phyloP scores from a whole-genome alignment of 805 yeast species.

The Isabelozyma gotoi region DNA sequence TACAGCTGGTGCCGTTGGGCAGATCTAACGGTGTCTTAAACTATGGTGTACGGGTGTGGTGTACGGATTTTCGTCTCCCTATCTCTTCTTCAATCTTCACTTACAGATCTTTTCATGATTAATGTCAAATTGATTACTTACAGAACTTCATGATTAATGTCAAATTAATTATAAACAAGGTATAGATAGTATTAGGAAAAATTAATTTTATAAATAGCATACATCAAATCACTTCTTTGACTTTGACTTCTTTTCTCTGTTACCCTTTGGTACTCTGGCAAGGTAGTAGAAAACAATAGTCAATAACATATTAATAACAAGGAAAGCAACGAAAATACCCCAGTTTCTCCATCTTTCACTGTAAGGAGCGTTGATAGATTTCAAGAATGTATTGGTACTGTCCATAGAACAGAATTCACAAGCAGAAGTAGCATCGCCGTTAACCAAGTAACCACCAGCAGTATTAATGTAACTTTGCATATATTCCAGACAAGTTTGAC shows the following conservation, averaged over 20 bases:
- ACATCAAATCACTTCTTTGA: conserved; percentile 38
- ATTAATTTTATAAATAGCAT: no score
- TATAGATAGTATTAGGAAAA: no score
- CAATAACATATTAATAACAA: conserved; percentile 30
- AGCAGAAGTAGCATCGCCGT: conserved; percentile 42
- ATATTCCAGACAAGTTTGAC: conserved; percentile 21
- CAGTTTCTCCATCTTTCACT: conserved; percentile 66
- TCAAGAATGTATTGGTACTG: conserved; percentile 60
- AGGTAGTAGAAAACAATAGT: conserved; percentile 52
- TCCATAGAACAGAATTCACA: conserved; percentile 64
- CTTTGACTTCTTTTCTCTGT: conserved; percentile 34
- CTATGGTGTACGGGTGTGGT: no score
- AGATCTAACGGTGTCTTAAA: no score
- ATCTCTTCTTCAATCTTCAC: no score
- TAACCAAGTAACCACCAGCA: conserved; percentile 39
- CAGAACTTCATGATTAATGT: no score
- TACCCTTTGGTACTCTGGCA: conserved; percentile 73
- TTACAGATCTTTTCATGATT: no score
- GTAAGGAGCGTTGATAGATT: conserved; percentile 40
- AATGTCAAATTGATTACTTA: no score
- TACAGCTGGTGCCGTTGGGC: no score
- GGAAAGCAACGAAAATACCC: conserved; percentile 49
- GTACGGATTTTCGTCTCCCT: no score
- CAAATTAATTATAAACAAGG: no score
- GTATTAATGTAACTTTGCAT: conserved; percentile 26